Percentiles rank a stretch among this genome's conserved stretches.
Evolutionary conservation across 2,329 filamentous ascomycete species (phyloP).

Genomic region (Polychaeton citri): DNA sequence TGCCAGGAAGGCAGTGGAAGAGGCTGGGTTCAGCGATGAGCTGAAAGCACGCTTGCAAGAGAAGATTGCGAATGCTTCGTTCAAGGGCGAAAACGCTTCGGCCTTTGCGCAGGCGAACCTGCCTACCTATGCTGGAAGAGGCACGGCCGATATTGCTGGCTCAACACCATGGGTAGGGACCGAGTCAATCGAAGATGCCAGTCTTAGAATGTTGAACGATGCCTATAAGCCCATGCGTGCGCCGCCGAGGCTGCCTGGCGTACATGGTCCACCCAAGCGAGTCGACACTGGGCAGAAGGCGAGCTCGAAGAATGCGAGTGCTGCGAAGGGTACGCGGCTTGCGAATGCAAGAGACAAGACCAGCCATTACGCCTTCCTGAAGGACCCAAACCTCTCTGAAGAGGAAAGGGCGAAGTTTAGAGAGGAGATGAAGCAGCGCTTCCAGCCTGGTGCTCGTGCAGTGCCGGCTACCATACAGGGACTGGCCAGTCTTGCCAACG

Average conservation of each 20-base stretch:
- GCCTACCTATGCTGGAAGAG: constrained; percentile 50
- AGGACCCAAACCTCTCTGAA: constrained; percentile 47
- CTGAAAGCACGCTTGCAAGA: constrained; percentile 45
- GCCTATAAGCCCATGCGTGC: constrained; percentile 43
- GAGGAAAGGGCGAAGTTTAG: constrained; percentile 60
- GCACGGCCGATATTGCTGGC: constrained; percentile 54
- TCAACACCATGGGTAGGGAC: constrained; percentile 64
- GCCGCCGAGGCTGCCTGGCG: constrained; percentile 25
- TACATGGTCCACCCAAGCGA: constrained; percentile 26
- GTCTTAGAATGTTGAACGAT: constrained; percentile 64
- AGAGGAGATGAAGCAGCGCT: constrained; percentile 66
- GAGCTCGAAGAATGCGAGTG: constrained; percentile 15
- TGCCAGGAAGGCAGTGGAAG: constrained; percentile 43
- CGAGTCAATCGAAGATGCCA: constrained; percentile 60
- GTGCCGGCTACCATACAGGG: constrained; percentile 69
- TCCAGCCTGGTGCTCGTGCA: constrained; percentile 55
- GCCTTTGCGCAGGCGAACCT: constrained; percentile 41
- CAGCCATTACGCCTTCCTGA: constrained; percentile 39
- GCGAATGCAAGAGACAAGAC: constrained; percentile 47
- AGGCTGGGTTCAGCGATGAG: constrained; percentile 50
- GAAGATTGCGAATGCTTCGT: constrained; percentile 42
- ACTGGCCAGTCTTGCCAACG: constrained; percentile 71
- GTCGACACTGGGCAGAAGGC: constrained; percentile 33
- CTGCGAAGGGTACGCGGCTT: constrained; percentile 35
- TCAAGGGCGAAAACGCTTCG: constrained; percentile 38